Evolutionary conservation across 148 eudicot species (phyloP).

Genomic region (Spergularia marina): DNA sequence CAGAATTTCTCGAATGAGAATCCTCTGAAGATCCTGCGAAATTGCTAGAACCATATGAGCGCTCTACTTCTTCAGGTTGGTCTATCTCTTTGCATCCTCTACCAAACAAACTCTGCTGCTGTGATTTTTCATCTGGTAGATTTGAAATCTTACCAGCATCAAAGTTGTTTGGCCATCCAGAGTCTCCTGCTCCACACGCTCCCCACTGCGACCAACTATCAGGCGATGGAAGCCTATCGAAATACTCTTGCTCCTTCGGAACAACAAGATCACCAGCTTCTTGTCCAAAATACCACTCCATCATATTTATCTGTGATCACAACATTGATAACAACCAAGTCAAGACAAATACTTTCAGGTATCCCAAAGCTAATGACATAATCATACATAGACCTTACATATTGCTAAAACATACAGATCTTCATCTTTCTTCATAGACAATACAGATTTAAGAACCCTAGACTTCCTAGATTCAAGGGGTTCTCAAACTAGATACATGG

Average conservation of each 20-base stretch:
- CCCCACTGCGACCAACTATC: constrained; percentile 65
- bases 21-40: constrained; percentile 26
- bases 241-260: constrained; percentile 44
- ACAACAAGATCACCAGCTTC: constrained; percentile 54
- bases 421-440: too few species aligned
- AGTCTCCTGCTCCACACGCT: constrained; percentile 29
- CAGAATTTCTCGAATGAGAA: constrained; percentile 24
- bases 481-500: too few species aligned
- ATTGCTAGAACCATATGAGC: constrained; percentile 31
- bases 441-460: too few species aligned
- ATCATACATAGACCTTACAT: too few species aligned
- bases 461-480: too few species aligned
- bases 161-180: constrained; percentile 34
- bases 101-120: constrained; percentile 28
- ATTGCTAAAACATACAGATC: too few species aligned
- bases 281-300: constrained; percentile 62
- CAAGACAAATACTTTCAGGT: too few species aligned
- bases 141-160: constrained; percentile 25
- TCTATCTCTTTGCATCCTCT: constrained; percentile 29
- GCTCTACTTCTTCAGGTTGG: constrained; percentile 24
- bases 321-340: too few species aligned
- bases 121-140: constrained; percentile 26
- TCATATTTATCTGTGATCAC: constrained; percentile 31
- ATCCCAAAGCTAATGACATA: too few species aligned
- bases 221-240: constrained; percentile 54